Evolutionary conservation across 352 stramenopile species (phyloP).

Genomic region (Globisporangium irregulare): DNA sequence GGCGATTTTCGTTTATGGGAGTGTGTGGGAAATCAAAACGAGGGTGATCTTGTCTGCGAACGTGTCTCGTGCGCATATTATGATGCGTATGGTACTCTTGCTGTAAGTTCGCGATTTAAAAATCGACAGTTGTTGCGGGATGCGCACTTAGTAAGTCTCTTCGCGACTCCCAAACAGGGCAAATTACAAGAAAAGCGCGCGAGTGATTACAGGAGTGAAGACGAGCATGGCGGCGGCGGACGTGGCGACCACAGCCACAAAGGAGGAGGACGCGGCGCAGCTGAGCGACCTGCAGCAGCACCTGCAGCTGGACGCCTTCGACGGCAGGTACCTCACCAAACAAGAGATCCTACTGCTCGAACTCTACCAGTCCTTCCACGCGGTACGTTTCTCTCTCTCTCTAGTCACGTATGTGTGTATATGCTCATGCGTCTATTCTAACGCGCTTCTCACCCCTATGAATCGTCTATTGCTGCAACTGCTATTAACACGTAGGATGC

Average conservation of each 20-base stretch:
- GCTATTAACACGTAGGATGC: slow-evolving; percentile 9
- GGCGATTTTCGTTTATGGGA: too few relatives aligned
- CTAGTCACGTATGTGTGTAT: neutral
- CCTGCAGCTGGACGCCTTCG: slow-evolving; percentile 65
- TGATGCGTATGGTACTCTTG: neutral
- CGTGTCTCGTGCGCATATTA: neutral
- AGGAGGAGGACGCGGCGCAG: slow-evolving; percentile 41
- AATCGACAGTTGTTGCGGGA: neutral
- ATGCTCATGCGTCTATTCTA: neutral
- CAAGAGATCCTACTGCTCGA: slow-evolving; percentile 76
- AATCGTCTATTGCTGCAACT: neutral
- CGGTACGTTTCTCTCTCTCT: slow-evolving; percentile 16
- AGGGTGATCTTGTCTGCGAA: too few relatives aligned
- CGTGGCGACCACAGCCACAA: slow-evolving; percentile 19
- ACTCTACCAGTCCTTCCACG: slow-evolving; percentile 49
- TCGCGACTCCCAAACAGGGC: neutral
- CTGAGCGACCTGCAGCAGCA: slow-evolving; percentile 64
- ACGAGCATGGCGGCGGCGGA: slow-evolving; percentile 10
- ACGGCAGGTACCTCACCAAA: slow-evolving; percentile 71
- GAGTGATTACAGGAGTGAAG: neutral
- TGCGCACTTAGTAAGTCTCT: neutral
- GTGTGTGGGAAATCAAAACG: too few relatives aligned
- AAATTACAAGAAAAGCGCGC: neutral
- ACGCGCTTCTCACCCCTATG: too few relatives aligned
- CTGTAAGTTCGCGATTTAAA: neutral